Conservation (phyloP, 257 asterid genomes). For the Prunella vulgaris region DNA sequence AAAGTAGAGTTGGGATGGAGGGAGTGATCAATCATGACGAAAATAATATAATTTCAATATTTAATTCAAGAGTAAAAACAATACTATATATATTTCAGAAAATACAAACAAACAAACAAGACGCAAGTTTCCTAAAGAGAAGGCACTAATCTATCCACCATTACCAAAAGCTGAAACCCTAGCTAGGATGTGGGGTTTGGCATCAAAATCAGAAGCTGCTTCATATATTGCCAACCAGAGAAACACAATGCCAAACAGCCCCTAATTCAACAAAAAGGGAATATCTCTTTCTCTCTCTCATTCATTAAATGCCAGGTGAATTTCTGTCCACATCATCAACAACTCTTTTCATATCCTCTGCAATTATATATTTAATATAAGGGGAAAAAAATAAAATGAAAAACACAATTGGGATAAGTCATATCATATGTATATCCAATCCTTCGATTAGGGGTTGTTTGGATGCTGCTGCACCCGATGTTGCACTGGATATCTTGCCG, state of each 20-base stretch:
- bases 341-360: conserved; percentile 11
- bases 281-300: conserved; percentile 8
- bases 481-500: conserved; percentile 62
- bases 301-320: conserved; percentile 37
- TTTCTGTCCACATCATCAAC: conserved; percentile 27
- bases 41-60: neutral
- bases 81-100: neutral
- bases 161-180: conserved; percentile 28
- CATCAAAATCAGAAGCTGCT: conserved; percentile 27
- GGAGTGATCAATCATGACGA: too few species aligned
- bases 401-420: neutral
- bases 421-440: too few species aligned
- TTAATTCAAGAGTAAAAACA: neutral
- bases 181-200: conserved; percentile 5
- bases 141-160: neutral
- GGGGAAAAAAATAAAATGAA: neutral
- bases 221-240: neutral
- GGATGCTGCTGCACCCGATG: conserved; percentile 26
- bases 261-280: conserved; percentile 20
- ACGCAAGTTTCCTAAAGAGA: conserved; percentile 12
- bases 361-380: neutral
- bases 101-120: neutral
- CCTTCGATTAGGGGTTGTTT: conserved; percentile 23
- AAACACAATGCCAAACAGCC: conserved; percentile 29
- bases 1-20: too few species aligned